Percentiles rank a stretch among this genome's conserved stretches.
These are phyloP conservation scores for Fomitopsis serialis DNA, from an alignment of 768 basidiomycete species.

Conservation along the genomic window DNA sequence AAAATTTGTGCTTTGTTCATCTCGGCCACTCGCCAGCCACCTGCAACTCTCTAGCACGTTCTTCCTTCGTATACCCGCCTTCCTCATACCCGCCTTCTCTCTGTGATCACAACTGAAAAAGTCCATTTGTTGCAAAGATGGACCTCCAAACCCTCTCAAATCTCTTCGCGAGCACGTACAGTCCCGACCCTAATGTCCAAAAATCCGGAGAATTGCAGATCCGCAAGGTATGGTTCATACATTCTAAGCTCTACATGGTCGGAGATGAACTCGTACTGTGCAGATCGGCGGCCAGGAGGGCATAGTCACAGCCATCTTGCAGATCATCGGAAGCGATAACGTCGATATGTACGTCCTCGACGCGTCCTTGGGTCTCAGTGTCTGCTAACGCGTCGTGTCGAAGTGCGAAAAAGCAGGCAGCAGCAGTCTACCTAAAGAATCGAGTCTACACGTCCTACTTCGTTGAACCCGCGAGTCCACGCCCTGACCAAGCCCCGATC, in stretches of 20 bases:
- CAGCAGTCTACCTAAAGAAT: slow-evolving; percentile 88
- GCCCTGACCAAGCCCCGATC: slow-evolving; percentile 61
- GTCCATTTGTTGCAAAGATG: slow-evolving; percentile 35
- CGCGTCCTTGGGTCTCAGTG: slow-evolving; percentile 26
- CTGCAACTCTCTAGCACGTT: neutral
- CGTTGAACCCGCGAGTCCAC: slow-evolving; percentile 37
- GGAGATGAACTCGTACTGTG: slow-evolving; percentile 8
- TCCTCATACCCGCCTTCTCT: neutral
- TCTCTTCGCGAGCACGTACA: slow-evolving; percentile 78
- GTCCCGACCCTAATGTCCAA: slow-evolving; percentile 80
- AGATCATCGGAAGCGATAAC: slow-evolving; percentile 76
- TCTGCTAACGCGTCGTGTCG: slow-evolving; percentile 1
- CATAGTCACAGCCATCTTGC: slow-evolving; percentile 75
- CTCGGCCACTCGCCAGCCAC: neutral
- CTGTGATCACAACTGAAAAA: neutral
- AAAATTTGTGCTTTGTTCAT: neutral
- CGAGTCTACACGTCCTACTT: slow-evolving; percentile 68
- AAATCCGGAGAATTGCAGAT: slow-evolving; percentile 85
- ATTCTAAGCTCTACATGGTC: neutral
- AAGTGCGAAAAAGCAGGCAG: slow-evolving; percentile 80
- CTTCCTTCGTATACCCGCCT: neutral
- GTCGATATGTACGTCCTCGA: slow-evolving; percentile 62
- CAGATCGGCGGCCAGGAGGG: slow-evolving; percentile 80
- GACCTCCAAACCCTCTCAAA: slow-evolving; percentile 71
- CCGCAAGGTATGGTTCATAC: slow-evolving; percentile 53